These are phyloP conservation scores for Fusarium pseudonygamai DNA, from an alignment of 2,329 filamentous ascomycete species.

Conservation along the genomic window DNA sequence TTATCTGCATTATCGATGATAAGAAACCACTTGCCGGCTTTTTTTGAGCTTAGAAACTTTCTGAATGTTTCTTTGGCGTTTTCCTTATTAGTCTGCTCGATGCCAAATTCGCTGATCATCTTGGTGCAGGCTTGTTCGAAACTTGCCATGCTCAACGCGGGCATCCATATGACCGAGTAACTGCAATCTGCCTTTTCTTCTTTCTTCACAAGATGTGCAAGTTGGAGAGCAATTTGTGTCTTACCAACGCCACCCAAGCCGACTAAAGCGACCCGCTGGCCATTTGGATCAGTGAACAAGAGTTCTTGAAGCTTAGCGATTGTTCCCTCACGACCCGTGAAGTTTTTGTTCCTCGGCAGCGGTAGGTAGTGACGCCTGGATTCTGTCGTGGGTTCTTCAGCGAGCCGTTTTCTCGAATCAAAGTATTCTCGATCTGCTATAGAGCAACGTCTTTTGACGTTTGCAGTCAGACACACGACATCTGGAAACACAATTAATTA, in stretches of 20 bases:
- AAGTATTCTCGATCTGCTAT: background rate
- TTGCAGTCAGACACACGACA: background rate
- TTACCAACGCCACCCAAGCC: background rate
- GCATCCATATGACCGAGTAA: background rate
- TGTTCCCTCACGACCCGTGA: background rate
- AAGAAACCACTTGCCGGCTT: slow-evolving; percentile 50
- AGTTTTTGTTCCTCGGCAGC: background rate
- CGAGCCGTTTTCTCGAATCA: background rate
- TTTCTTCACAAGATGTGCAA: background rate
- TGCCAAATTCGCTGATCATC: background rate
- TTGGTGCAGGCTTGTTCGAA: background rate
- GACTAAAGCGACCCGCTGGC: background rate
- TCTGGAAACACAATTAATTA: background rate
- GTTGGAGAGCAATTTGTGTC: background rate
- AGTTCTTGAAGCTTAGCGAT: rapidly evolving
- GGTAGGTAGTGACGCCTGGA: background rate
- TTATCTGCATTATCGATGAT: slow-evolving; percentile 57
- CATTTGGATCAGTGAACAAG: background rate
- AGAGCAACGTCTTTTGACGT: background rate
- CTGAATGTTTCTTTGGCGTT: background rate
- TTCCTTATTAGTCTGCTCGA: rapidly evolving
- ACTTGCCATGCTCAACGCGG: background rate
- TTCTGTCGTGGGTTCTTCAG: background rate
- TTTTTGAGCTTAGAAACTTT: slow-evolving; percentile 39
- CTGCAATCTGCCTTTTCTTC: rapidly evolving